A percentile compares a stretch with the other conserved stretches of the same genome.
phyloP scores from a whole-genome alignment of 495 filamentous ascomycete species.

The Trichoderma reesei region DNA sequence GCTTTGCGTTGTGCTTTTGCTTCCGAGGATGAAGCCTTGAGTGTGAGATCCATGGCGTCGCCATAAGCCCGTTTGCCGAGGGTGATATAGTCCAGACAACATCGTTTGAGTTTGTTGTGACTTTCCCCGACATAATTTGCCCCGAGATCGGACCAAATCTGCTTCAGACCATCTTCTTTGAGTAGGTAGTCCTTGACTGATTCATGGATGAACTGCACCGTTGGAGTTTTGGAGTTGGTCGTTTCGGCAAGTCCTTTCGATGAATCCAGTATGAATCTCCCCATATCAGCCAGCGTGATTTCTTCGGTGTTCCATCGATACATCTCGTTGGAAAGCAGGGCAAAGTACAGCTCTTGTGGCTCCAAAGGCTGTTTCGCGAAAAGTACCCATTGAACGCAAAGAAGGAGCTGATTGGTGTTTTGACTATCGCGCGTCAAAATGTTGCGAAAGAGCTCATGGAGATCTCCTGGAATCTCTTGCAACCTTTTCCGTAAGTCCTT shows the following conservation, averaged over 20 bases:
- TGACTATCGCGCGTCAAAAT: constrained; percentile 25
- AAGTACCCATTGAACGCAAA: constrained; percentile 32
- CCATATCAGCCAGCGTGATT: neutral
- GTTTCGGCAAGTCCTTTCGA: constrained; percentile 23
- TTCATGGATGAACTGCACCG: constrained; percentile 42
- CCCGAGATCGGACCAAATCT: constrained; percentile 11
- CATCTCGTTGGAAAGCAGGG: constrained; percentile 15
- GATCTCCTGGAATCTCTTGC: constrained; percentile 22
- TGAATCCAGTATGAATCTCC: constrained; percentile 24
- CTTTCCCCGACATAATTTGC: neutral
- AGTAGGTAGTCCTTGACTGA: constrained; percentile 36
- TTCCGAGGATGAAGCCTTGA: neutral
- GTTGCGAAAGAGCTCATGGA: constrained; percentile 27
- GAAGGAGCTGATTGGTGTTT: constrained; percentile 14
- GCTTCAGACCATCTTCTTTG: constrained; percentile 26
- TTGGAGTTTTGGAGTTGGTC: constrained; percentile 16
- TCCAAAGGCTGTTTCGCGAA: constrained; percentile 22
- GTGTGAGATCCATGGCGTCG: neutral
- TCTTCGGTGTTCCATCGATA: neutral
- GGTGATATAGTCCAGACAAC: neutral
- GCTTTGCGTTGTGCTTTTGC: neutral
- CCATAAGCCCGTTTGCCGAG: neutral
- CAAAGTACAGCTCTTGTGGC: constrained; percentile 25
- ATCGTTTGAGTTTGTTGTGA: neutral
- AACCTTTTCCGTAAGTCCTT: constrained; percentile 18